Conservation (phyloP, 495 filamentous ascomycete species). For the Haplographium delicatum region DNA sequence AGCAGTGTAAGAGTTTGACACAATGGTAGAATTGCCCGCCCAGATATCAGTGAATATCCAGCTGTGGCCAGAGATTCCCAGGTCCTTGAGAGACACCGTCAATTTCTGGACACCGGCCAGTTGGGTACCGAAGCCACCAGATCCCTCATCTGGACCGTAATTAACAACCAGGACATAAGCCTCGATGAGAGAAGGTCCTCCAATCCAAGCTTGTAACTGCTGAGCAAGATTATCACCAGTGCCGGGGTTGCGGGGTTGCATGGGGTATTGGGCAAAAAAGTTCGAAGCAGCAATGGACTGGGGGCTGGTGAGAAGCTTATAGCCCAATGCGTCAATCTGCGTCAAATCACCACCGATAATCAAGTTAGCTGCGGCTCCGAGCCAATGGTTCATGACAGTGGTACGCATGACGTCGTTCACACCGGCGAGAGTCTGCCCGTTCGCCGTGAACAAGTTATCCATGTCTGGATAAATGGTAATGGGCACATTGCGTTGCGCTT, state of each 20-base stretch:
- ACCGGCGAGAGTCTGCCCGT: constrained; percentile 24
- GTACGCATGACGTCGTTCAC: constrained; percentile 25
- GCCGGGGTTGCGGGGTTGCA: constrained; percentile 30
- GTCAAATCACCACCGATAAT: constrained; percentile 28
- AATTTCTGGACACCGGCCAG: constrained; percentile 20
- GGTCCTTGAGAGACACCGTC: constrained; percentile 22
- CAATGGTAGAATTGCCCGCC: constrained; percentile 18
- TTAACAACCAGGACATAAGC: constrained; percentile 27
- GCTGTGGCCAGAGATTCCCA: constrained; percentile 21
- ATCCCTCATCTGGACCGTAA: constrained; percentile 27
- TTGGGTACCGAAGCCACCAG: constrained; percentile 23
- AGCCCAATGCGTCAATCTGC: constrained; percentile 23
- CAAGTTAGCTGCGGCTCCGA: constrained; percentile 30
- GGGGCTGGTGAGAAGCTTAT: constrained; percentile 20
- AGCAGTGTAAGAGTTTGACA: constrained; percentile 12
- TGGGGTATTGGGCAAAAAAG: constrained; percentile 24
- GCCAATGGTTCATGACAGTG: constrained; percentile 30
- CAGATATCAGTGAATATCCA: constrained; percentile 23
- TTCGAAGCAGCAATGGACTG: constrained; percentile 18
- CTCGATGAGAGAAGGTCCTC: constrained; percentile 18
- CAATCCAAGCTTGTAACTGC: constrained; percentile 32
- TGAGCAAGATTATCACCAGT: constrained; percentile 22
- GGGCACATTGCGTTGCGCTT: constrained; percentile 17
- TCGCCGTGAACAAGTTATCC: constrained; percentile 28
- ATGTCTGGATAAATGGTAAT: constrained; percentile 29